Conservation (phyloP, 1,284 basidiomycete species). For the Quambalaria eucalypti region DNA sequence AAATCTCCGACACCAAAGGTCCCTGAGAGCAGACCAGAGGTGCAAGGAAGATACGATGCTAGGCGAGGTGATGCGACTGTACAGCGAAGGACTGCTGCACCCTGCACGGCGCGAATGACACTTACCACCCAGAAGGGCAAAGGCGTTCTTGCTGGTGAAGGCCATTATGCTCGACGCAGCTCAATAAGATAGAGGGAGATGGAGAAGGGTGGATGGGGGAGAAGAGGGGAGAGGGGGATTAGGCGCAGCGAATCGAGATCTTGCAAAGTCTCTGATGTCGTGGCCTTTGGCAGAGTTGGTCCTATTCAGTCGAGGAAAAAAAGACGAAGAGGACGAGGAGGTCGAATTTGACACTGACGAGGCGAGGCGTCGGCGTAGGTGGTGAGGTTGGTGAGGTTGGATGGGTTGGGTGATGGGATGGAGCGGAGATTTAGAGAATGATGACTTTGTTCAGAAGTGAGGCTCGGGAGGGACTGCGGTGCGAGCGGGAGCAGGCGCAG, state of each 20-base stretch:
- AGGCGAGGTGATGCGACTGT: too few relatives aligned
- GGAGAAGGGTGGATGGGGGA: not conserved
- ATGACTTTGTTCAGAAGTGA: too few relatives aligned
- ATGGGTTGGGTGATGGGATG: not conserved
- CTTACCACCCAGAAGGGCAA: slow-evolving; percentile 44
- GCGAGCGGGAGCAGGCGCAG: too few relatives aligned
- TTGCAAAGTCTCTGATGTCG: not conserved
- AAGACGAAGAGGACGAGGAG: not conserved
- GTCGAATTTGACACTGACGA: not conserved
- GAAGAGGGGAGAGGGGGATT: not conserved
- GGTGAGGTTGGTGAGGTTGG: not conserved
- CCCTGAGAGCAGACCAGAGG: too few relatives aligned
- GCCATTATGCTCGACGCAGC: too few relatives aligned
- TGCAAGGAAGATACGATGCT: too few relatives aligned
- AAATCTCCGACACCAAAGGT: too few relatives aligned
- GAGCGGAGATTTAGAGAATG: too few relatives aligned
- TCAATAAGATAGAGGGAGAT: too few relatives aligned
- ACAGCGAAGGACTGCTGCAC: too few relatives aligned
- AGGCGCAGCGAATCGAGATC: not conserved
- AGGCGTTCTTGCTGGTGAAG: slow-evolving; percentile 46
- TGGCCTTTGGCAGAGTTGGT: not conserved
- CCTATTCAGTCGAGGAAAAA: not conserved
- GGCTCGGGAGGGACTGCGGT: too few relatives aligned
- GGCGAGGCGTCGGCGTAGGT: not conserved
- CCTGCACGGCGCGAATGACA: slow-evolving; percentile 2